These are phyloP conservation scores for Cystoisospora suis DNA, from an alignment of 169 alveolate genomes.

Conservation along the genomic window DNA sequence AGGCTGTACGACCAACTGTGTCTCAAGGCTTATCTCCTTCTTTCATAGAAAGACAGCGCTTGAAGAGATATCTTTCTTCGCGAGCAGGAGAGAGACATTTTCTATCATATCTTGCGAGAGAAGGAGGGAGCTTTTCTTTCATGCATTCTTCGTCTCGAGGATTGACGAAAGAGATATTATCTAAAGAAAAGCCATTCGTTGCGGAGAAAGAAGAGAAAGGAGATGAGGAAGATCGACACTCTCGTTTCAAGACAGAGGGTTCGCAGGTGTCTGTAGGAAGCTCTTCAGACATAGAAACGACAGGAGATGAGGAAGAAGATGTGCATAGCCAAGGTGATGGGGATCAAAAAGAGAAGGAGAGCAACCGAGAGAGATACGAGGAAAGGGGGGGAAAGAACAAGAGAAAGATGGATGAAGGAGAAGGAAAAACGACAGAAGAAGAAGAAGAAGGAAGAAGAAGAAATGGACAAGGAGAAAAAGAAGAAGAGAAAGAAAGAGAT, in stretches of 20 bases:
- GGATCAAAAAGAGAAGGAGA: background rate
- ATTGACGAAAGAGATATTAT: too few species aligned
- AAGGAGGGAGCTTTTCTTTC: too few species aligned
- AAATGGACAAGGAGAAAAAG: too few species aligned
- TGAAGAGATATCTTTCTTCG: too few species aligned
- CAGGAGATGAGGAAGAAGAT: background rate
- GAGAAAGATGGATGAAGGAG: background rate
- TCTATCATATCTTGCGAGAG: too few species aligned
- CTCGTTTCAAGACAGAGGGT: too few species aligned
- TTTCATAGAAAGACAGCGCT: too few species aligned
- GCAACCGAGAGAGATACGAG: background rate
- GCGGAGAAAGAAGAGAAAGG: background rate
- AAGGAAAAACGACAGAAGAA: background rate
- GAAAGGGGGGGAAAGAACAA: background rate
- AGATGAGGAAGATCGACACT: background rate
- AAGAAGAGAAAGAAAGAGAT: too few species aligned
- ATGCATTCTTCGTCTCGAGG: too few species aligned
- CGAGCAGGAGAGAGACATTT: too few species aligned
- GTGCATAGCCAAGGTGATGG: background rate
- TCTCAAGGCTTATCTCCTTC: too few species aligned
- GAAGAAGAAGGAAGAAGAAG: background rate
- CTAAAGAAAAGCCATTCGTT: background rate
- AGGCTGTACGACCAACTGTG: too few species aligned
- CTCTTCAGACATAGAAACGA: background rate
- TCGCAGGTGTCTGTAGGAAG: constrained; percentile 15